phyloP scores from a whole-genome alignment of 1,284 basidiomycete species.

The Ceratobasidium sp. region DNA sequence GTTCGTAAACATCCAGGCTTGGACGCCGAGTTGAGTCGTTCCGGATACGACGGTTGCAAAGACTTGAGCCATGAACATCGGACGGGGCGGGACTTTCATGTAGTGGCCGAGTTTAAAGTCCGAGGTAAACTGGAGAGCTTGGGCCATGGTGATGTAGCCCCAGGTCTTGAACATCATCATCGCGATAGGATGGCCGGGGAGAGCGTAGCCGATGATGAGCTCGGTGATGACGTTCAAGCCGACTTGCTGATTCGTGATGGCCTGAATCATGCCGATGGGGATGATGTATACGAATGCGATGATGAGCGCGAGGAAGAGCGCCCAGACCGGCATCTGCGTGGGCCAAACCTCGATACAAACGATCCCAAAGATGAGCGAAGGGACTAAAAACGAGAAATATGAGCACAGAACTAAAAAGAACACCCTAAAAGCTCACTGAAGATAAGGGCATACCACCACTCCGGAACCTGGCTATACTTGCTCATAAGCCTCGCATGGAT shows the following conservation, averaged over 20 bases:
- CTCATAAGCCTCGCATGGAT: conserved; percentile 88
- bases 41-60: conserved; percentile 63
- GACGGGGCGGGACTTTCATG: conserved; percentile 68
- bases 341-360: conserved; percentile 78
- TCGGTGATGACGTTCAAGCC: conserved; percentile 64
- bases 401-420: conserved; percentile 11
- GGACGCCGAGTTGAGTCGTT: conserved; percentile 62
- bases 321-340: conserved; percentile 70
- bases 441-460: conserved; percentile 69
- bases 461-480: conserved; percentile 79
- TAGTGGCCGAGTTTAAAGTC: conserved; percentile 67
- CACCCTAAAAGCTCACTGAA: conserved; percentile 53
- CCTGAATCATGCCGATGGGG: conserved; percentile 59
- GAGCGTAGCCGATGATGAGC: conserved; percentile 66
- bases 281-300: conserved; percentile 58
- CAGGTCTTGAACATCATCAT: conserved; percentile 75
- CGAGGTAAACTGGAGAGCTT: conserved; percentile 70
- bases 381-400: conserved; percentile 16
- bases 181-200: conserved; percentile 69
- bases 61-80: conserved; percentile 63
- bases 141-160: conserved; percentile 67
- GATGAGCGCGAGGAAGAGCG: conserved; percentile 58
- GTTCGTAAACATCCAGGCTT: conserved; percentile 64
- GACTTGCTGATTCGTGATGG: conserved; percentile 58
- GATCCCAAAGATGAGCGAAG: conserved; percentile 66